Evolutionary conservation across 2,329 filamentous ascomycete genomes (phyloP).

Genomic region (Geosmithia morbida): DNA sequence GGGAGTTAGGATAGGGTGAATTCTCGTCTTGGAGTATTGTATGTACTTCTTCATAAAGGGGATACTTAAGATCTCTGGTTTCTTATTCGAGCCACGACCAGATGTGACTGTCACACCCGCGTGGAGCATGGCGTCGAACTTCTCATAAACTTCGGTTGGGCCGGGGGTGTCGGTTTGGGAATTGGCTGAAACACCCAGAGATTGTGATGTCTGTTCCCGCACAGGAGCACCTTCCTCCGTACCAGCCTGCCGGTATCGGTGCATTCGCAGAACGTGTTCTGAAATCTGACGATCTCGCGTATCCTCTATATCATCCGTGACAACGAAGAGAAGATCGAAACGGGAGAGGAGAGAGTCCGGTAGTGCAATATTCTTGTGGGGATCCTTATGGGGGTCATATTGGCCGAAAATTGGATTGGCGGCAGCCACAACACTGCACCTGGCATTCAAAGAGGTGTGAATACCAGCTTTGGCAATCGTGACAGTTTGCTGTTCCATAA

Average conservation of each 20-base stretch:
- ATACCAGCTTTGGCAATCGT: slow-evolving; percentile 98
- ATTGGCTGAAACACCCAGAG: slow-evolving; percentile 75
- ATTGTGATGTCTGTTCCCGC: slow-evolving; percentile 72
- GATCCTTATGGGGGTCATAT: slow-evolving; percentile 97
- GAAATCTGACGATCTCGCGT: slow-evolving; percentile 80
- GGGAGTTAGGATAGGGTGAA: slow-evolving; percentile 82
- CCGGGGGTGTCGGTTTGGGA: slow-evolving; percentile 57
- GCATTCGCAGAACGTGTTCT: slow-evolving; percentile 95
- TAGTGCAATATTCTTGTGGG: slow-evolving; percentile 94
- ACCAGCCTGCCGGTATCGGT: slow-evolving; percentile 82
- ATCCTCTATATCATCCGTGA: slow-evolving; percentile 97
- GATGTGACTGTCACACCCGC: slow-evolving; percentile 70
- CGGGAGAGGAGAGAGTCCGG: slow-evolving; percentile 92
- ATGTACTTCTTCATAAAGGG: slow-evolving; percentile 99
- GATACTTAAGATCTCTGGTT: slow-evolving; percentile 82
- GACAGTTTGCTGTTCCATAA: slow-evolving; percentile 99
- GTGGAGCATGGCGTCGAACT: slow-evolving; percentile 92
- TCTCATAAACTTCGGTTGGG: slow-evolving; percentile 84
- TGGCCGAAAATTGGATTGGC: slow-evolving; percentile 97
- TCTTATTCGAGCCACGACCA: slow-evolving; percentile 59
- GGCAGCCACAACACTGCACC: slow-evolving; percentile 90
- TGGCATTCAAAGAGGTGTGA: slow-evolving; percentile 90
- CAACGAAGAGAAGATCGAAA: slow-evolving; percentile 96
- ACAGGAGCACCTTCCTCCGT: slow-evolving; percentile 91
- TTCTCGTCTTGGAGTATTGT: slow-evolving; percentile 85